These are phyloP conservation scores for Raphanus sativus DNA, from an alignment of 345 rosid species.

Conservation along the genomic window DNA sequence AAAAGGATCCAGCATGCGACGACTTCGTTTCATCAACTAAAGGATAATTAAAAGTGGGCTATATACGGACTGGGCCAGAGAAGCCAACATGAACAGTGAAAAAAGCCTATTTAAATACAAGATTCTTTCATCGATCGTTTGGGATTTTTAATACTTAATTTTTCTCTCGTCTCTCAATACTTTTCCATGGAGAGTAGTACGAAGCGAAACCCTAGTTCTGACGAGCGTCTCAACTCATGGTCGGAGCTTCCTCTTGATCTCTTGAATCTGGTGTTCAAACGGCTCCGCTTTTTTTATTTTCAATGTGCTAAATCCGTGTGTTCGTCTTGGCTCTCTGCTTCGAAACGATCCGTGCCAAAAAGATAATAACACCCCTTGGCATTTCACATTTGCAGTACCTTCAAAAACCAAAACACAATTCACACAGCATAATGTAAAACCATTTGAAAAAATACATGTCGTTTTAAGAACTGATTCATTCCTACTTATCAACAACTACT, in stretches of 20 bases:
- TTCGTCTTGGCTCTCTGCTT: not conserved
- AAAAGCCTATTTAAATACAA: not conserved
- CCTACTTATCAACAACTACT: conserved; percentile 35
- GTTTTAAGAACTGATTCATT: not conserved
- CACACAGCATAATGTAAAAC: not conserved
- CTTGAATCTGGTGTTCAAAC: not conserved
- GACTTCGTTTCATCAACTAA: too few relatives aligned
- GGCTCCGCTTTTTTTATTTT: not conserved
- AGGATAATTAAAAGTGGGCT: too few relatives aligned
- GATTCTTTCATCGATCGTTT: not conserved
- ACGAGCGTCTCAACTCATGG: not conserved
- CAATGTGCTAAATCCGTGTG: not conserved
- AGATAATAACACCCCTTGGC: too few relatives aligned
- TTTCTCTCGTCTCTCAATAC: not conserved
- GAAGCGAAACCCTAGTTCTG: not conserved
- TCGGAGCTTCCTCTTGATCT: not conserved
- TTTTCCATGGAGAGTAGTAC: not conserved
- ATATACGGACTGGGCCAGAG: too few relatives aligned
- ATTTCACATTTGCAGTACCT: too few relatives aligned
- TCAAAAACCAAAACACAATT: conserved; percentile 29
- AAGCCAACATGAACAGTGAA: too few relatives aligned
- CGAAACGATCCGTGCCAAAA: not conserved
- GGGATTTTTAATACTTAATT: too few relatives aligned
- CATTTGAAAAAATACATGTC: not conserved
- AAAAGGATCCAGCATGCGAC: too few relatives aligned